Percentiles rank a stretch among this genome's conserved stretches.
phyloP scores from a whole-genome alignment of 1,284 basidiomycete species.

The Thelephora terrestris region DNA sequence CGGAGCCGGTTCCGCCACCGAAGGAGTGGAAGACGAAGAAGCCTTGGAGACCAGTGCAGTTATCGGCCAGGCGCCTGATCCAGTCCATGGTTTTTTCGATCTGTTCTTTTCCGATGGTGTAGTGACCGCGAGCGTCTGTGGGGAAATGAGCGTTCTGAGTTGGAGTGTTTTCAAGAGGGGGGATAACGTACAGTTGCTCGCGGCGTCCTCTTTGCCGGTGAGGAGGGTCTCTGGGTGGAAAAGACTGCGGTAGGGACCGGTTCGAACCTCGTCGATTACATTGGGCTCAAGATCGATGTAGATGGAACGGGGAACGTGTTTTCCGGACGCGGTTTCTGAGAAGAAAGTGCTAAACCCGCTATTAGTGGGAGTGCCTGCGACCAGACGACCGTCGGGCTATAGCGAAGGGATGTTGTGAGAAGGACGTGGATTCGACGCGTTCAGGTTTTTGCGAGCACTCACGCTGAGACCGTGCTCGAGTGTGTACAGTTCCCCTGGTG shows the following conservation, averaged over 20 bases:
- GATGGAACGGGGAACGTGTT: slow-evolving; percentile 96
- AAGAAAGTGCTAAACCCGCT: slow-evolving; percentile 98
- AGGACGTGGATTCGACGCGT: slow-evolving; percentile 4
- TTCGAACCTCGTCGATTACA: slow-evolving; percentile 96
- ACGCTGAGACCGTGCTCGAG: slow-evolving; percentile 96
- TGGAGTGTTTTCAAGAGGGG: slow-evolving; percentile 1
- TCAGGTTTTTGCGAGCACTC: slow-evolving; percentile 25
- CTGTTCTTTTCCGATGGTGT: slow-evolving; percentile 97
- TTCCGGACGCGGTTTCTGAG: slow-evolving; percentile 87
- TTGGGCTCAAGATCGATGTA: slow-evolving; percentile 98
- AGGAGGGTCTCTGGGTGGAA: slow-evolving; percentile 99
- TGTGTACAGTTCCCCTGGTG: slow-evolving; percentile 76
- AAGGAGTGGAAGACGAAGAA: slow-evolving; percentile 99
- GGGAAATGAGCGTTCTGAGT: slow-evolving; percentile 1
- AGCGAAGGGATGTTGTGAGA: slow-evolving; percentile 7
- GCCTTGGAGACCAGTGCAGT: slow-evolving; percentile 96
- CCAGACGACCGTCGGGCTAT: slow-evolving; percentile 86
- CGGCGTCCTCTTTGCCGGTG: slow-evolving; percentile 98
- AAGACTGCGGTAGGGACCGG: slow-evolving; percentile 88
- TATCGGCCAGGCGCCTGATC: slow-evolving; percentile 92
- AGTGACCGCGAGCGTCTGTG: slow-evolving; percentile 91
- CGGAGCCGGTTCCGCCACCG: slow-evolving; percentile 98
- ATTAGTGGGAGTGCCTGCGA: slow-evolving; percentile 70
- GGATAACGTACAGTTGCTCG: slow-evolving; percentile 83
- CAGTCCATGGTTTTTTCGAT: slow-evolving; percentile 92